Conservation (phyloP, 2,329 filamentous ascomycete species). For the Boeremia lycopersici region DNA sequence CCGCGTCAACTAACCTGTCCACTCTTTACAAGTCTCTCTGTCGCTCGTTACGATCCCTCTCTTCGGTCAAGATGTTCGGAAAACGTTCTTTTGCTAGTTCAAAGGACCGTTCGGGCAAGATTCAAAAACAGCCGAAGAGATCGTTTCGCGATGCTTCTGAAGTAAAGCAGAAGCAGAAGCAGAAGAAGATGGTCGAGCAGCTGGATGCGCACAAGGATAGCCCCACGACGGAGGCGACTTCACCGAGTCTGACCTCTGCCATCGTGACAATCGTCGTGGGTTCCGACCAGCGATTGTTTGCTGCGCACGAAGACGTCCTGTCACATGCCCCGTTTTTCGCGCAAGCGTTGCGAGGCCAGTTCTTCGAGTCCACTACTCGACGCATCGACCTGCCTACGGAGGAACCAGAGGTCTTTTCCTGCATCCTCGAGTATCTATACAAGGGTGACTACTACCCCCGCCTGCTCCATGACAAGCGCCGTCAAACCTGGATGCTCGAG, state of each 20-base stretch:
- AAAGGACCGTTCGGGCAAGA: constrained; percentile 87
- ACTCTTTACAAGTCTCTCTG: constrained; percentile 55
- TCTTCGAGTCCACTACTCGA: constrained; percentile 72
- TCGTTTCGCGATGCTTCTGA: constrained; percentile 78
- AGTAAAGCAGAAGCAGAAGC: constrained; percentile 68
- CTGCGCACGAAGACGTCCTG: constrained; percentile 92
- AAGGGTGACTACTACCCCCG: constrained; percentile 95
- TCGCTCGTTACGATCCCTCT: constrained; percentile 48
- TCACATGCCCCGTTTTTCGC: constrained; percentile 84
- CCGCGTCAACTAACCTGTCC: constrained; percentile 59
- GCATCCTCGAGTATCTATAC: constrained; percentile 94
- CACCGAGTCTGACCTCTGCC: constrained; percentile 65
- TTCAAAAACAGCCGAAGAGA: constrained; percentile 78
- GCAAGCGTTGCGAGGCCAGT: constrained; percentile 71
- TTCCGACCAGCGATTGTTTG: constrained; percentile 85
- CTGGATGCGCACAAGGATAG: constrained; percentile 64
- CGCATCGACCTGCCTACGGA: constrained; percentile 77
- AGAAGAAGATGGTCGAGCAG: constrained; percentile 75
- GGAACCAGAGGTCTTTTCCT: constrained; percentile 92
- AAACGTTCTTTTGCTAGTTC: constrained; percentile 82
- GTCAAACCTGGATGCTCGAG: constrained; percentile 89
- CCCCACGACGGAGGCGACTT: constrained; percentile 56
- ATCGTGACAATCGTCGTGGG: constrained; percentile 89
- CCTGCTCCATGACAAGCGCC: constrained; percentile 83
- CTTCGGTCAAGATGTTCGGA: constrained; percentile 72